phyloP scores from a whole-genome alignment of 2,329 filamentous ascomycete genomes.

The Cordyceps sp. region DNA sequence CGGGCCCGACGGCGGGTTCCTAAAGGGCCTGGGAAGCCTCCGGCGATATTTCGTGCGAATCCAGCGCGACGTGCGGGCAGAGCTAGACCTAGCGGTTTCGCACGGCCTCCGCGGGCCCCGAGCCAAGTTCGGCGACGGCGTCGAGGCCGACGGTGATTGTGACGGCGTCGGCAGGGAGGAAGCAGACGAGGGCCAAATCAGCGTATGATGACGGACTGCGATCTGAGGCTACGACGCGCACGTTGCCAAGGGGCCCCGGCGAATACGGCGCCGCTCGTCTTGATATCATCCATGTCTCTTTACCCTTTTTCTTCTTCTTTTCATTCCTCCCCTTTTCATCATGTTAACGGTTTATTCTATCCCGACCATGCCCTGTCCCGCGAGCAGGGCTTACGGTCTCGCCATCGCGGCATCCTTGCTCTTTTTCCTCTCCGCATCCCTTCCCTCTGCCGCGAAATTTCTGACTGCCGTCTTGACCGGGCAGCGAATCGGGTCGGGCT shows the following conservation, averaged over 20 bases:
- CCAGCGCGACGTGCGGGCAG: conserved; percentile 52
- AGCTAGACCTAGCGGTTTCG: conserved; percentile 30
- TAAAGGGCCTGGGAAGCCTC: conserved; percentile 67
- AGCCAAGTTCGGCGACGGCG: conserved; percentile 6
- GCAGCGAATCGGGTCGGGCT: too few species aligned
- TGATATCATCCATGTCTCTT: not conserved
- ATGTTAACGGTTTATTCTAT: not conserved
- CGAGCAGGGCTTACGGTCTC: too few species aligned
- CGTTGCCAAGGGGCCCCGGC: too few species aligned
- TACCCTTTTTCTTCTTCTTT: not conserved
- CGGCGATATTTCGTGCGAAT: conserved; percentile 77
- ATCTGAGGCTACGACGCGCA: not conserved
- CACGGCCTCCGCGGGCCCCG: conserved; percentile 7
- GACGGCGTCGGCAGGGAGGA: conserved; percentile 14
- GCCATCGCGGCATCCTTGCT: too few species aligned
- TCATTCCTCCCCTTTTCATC: not conserved
- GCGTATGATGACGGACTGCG: not conserved
- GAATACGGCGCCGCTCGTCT: too few species aligned
- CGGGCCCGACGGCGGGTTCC: conserved; percentile 74
- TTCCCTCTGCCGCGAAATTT: too few species aligned
- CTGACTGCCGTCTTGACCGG: too few species aligned
- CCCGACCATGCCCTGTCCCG: not conserved
- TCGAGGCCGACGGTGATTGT: conserved; percentile 6
- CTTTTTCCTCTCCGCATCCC: too few species aligned
- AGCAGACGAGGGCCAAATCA: conserved; percentile 6